Conservation (phyloP, 1,284 basidiomycete species). For the Marasmius tenuissimus region DNA sequence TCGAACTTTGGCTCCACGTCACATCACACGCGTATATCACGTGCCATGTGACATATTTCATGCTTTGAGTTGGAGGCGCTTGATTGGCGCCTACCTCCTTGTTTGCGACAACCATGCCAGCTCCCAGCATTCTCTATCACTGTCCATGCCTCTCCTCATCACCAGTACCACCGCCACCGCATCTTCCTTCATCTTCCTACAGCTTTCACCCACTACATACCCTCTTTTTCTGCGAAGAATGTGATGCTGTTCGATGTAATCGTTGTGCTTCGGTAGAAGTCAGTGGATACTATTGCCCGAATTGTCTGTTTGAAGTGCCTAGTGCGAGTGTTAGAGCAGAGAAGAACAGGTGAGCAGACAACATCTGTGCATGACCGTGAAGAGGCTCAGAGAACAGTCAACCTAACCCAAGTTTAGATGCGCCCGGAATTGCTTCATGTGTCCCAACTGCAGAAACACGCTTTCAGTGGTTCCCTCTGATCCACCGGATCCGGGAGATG, state of each 20-base stretch:
- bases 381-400: neutral
- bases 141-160: constrained; percentile 67
- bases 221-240: constrained; percentile 98
- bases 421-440: constrained; percentile 95
- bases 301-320: constrained; percentile 98
- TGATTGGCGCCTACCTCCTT: neutral
- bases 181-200: constrained; percentile 68
- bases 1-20: too few species aligned
- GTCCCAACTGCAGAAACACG: constrained; percentile 89
- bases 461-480: constrained; percentile 88
- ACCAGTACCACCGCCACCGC: constrained; percentile 70
- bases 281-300: constrained; percentile 96
- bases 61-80: neutral
- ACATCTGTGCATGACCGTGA: neutral
- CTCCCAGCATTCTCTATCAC: constrained; percentile 64
- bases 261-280: constrained; percentile 91
- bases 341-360: constrained; percentile 80
- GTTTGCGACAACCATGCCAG: neutral
- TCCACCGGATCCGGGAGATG: constrained; percentile 65
- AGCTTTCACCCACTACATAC: constrained; percentile 82
- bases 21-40: too few species aligned
- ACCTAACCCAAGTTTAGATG: constrained; percentile 61
- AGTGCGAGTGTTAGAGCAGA: constrained; percentile 94
- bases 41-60: neutral
- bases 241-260: constrained; percentile 92